Percentiles rank a stretch among this genome's conserved stretches.
Conservation (phyloP, 2,329 filamentous ascomycete genomes). For the Venturiaceae sp. region DNA sequence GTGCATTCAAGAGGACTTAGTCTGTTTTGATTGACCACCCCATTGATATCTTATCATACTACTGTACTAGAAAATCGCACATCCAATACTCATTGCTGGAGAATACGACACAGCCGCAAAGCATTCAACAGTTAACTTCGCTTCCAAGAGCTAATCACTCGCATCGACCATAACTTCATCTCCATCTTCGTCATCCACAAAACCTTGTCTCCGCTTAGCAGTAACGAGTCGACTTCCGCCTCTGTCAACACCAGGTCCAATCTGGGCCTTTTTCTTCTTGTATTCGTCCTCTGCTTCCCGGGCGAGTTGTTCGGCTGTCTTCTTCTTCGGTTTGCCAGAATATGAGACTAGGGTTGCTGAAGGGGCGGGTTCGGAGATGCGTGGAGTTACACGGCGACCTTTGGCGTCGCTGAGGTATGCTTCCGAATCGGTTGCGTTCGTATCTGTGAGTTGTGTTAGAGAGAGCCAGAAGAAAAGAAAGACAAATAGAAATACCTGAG, state of each 20-base stretch:
- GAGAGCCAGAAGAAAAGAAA: not conserved
- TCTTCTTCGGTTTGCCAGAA: slow-evolving; percentile 18
- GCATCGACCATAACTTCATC: slow-evolving; percentile 27
- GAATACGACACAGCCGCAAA: too few relatives aligned
- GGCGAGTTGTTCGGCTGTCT: slow-evolving; percentile 34
- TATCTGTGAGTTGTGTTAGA: slow-evolving; percentile 4
- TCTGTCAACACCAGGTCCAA: slow-evolving; percentile 44
- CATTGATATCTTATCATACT: too few relatives aligned
- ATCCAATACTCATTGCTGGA: too few relatives aligned
- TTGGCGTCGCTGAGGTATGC: slow-evolving; percentile 37
- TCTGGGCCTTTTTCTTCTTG: slow-evolving; percentile 37
- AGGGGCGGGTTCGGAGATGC: slow-evolving; percentile 16
- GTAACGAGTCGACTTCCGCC: slow-evolving; percentile 44
- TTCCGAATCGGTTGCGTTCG: slow-evolving; percentile 25
- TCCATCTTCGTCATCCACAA: slow-evolving; percentile 41
- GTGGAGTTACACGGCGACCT: slow-evolving; percentile 38
- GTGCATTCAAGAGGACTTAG: too few relatives aligned
- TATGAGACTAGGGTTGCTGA: not conserved
- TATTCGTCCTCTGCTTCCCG: slow-evolving; percentile 34
- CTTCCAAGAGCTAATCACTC: slow-evolving; percentile 6
- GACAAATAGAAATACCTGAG: slow-evolving; percentile 34
- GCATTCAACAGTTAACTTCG: too few relatives aligned
- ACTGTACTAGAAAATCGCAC: too few relatives aligned
- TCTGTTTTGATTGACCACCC: too few relatives aligned
- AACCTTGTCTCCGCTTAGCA: slow-evolving; percentile 36